Base-by-base conservation (phyloP, 1,284 basidiomycete genomes). In the Lentinus polychrous region DNA sequence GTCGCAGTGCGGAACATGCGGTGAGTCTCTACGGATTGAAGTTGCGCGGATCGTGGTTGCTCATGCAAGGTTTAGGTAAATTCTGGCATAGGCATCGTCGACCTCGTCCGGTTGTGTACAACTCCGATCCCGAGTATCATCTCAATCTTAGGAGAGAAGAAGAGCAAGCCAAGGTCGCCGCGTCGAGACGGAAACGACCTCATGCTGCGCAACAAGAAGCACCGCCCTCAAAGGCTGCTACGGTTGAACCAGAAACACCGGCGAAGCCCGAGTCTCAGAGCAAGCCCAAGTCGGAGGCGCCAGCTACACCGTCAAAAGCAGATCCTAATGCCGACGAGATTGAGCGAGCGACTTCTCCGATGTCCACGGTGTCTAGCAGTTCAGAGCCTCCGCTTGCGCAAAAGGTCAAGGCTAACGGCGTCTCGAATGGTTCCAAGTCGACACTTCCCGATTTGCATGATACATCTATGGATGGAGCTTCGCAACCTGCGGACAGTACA, bases 1-100 rank as follows among this genome's bases (percentile, higher is more conserved):
- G 67, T 88, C 84, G 17, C 83, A 96, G 61, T 98, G 94, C 68
- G 91, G 88, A 36, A 79, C 82, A 24, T 97, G 94, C 68, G 91
- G 94, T 87, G 73, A 63, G 85, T 77, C 46, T n/a, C 45, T 39
- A 43, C 14, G 39, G 39, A 44, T 22, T 35, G 15, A 35, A n/a
- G 45, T 42, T 34, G 51, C 54, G 27, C 58, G 24, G 49, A 45
- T 49, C 8, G 39, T 49, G 10, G 22, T 14, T 43, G 37, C 10
- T 56, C 44, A 43, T 32, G 17, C 8, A 10, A 8, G 14, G 11
- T 53, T 12, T 53, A 91, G 88, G 88, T 52, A 92, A 91, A 66
- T 91, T 77, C 67, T 92, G 86, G 82, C 88, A 91, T 66, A 71
- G 88, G 49, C 87, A 89, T 70, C 73, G 86, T 54, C 71, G 82